Conservation (phyloP, 2,329 filamentous ascomycete genomes). For the Hypoxylon sp. region DNA sequence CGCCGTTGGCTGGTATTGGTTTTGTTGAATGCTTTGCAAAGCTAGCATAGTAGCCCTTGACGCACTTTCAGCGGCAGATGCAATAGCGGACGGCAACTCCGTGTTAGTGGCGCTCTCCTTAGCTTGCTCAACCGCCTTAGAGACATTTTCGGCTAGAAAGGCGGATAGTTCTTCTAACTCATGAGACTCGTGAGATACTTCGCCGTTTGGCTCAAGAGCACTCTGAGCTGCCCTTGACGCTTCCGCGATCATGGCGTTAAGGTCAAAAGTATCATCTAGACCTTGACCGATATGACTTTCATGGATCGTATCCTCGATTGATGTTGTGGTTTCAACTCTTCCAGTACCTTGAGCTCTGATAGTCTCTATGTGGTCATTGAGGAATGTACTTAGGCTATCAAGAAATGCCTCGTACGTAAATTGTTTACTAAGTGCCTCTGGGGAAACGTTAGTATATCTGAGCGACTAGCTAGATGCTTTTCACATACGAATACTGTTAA, state of each 20-base stretch:
- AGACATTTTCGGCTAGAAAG: slow-evolving; percentile 52
- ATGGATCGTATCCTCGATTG: slow-evolving; percentile 43
- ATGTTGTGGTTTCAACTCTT: slow-evolving; percentile 44
- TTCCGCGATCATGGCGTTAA: slow-evolving; percentile 54
- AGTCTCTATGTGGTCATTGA: slow-evolving; percentile 53
- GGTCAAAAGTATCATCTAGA: slow-evolving; percentile 50
- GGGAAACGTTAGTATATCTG: slow-evolving; percentile 35
- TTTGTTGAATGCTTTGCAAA: slow-evolving; percentile 54
- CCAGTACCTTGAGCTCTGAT: slow-evolving; percentile 51
- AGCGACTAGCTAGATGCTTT: background rate
- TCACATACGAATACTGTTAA: slow-evolving; percentile 50
- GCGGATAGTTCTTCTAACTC: slow-evolving; percentile 52
- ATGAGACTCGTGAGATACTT: slow-evolving; percentile 34
- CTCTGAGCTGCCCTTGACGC: slow-evolving; percentile 53
- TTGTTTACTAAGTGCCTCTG: slow-evolving; percentile 51
- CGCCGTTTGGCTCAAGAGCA: slow-evolving; percentile 43
- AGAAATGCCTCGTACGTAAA: slow-evolving; percentile 56
- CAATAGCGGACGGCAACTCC: slow-evolving; percentile 52
- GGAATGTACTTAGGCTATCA: slow-evolving; percentile 52
- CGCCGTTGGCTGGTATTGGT: slow-evolving; percentile 54
- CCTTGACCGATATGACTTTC: slow-evolving; percentile 42
- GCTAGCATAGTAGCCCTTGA: slow-evolving; percentile 54
- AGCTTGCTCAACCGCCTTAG: slow-evolving; percentile 52
- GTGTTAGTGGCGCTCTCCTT: slow-evolving; percentile 46
- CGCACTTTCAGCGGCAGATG: slow-evolving; percentile 53